Base-by-base conservation (phyloP, 306 rosid genomes). In the Castanea mollissima region DNA sequence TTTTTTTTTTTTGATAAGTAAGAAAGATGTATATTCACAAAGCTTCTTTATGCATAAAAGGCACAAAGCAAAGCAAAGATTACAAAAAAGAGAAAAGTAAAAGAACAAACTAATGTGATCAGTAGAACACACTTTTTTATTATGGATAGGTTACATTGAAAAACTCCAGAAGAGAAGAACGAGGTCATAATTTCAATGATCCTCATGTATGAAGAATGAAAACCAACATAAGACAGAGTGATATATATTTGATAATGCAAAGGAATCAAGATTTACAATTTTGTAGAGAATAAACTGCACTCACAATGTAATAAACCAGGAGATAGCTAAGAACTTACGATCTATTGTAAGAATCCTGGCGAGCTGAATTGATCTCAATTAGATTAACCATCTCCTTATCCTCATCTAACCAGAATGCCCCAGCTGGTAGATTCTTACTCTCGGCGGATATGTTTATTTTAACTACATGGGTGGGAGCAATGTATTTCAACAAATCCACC, bases 381-480 rank as follows among this genome's bases (percentile, higher is more conserved):
- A 92, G 82, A 85, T 88, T 89, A 25, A 75, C 25, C 62, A 72
- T 74, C 77, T 59, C 84, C 74, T 83, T 76, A 71, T 78, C 85
- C 77, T 80, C 86, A 69, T 87, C 92, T 55, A 83, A 81, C 98
- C 98, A 92, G 86, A 95, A 95, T 54, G 81, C 78, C 74, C 99
- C 99, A 15, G 88, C 76, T 58, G 99, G 98, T 67, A 95, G 87
- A 83, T 95, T 91, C 87, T 95, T 92, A 52, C 68, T 87, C 80
- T 83, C 86, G 46, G 88, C 79, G 18, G 93, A 91, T 70, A 88
- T 91, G 78, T 81, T 76, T 84, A 95, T 95, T 84, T 92, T 92
- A 71, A 95, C 92, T 44, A 92, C 93, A 83, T 95, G 87, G 5
- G 94, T 89, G 25, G 99, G 99, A 80, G 85, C 72, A 79, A 95